Evolutionary conservation across 495 filamentous ascomycete genomes (phyloP), one percentile per base, ranked within the genome.

Genomic region (Corynascus novoguineensis): DNA sequence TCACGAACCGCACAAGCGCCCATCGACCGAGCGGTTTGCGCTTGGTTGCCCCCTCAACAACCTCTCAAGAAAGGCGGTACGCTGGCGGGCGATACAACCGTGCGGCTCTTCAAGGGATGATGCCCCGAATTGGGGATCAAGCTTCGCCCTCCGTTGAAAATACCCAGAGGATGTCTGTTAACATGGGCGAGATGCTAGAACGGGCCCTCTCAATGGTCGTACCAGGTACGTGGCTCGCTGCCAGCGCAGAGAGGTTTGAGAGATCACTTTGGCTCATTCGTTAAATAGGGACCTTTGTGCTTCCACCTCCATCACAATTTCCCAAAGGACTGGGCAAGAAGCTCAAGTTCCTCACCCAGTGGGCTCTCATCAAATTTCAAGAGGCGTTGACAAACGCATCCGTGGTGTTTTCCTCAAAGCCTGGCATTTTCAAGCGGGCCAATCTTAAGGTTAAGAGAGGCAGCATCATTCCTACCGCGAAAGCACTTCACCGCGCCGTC

Each of bases 401-500:
- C 7, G 9, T 67, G 14, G 62, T 60, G 34, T 22, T 66, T 21
- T 4, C 56, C 12, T 75, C 73, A 14, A 69, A 71, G 59, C 66
- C 65, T 7, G 57, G 4, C 7, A 29, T 67, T 14, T 49, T 71
- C 53, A 60, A 58, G 40, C 55, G 47, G 27, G 64, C 74, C 10
- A 46, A 12, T 2, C 67, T 71, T 60, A 75, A 74, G 58, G 57
- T 75, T 32, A 65, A 77, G 11, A 71, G 71, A 12, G 60, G 69
- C 29, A 51, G 68, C 32, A 69, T 78, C 25, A 73, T 76, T 14
- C 72, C 75, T 17, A 73, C 73, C 10, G 86, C 84, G 14, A 72
- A 79, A 50, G 74, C 74, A 0, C 71, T 93, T 12, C 86, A 95
- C 65, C 60, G 72, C 22, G 65, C 76, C 58, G 88, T 95, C 84